A percentile compares a stretch with the other conserved stretches of the same genome.
Evolutionary conservation across 2,329 filamentous ascomycete genomes (phyloP).

Genomic region (Balansia obtecta): DNA sequence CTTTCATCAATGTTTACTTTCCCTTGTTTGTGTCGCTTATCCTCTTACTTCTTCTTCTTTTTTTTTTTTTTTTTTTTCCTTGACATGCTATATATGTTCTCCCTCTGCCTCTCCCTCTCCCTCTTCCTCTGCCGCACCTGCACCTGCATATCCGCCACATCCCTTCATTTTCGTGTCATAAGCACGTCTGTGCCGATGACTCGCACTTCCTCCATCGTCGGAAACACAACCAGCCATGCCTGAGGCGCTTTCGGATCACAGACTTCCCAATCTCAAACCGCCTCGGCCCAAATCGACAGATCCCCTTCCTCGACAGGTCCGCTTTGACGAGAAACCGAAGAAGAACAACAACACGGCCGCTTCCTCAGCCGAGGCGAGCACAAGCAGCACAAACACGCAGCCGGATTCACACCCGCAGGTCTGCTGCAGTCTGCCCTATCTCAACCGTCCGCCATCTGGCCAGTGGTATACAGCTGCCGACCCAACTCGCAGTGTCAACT

Average conservation of each 20-base stretch:
- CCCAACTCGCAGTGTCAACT: constrained; percentile 18
- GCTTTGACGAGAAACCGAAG: constrained; percentile 12
- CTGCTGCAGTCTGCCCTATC: constrained; percentile 10
- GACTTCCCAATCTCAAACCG: constrained; percentile 17
- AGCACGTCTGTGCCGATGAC: not conserved
- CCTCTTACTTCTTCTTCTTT: not conserved
- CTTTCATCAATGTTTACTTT: no score
- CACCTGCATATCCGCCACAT: not conserved
- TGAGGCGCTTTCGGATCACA: constrained; percentile 14
- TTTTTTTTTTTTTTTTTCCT: no score
- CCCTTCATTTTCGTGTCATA: not conserved
- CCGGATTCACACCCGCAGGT: constrained; percentile 9
- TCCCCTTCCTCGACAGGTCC: constrained; percentile 20
- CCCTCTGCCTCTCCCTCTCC: not conserved
- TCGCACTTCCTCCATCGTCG: not conserved
- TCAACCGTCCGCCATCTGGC: constrained; percentile 8
- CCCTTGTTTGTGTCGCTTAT: not conserved
- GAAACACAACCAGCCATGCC: constrained; percentile 13
- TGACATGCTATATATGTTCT: constrained; percentile 1
- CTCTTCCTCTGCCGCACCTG: not conserved
- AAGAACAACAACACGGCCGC: not conserved
- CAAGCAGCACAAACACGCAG: constrained; percentile 5
- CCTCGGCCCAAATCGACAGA: constrained; percentile 15
- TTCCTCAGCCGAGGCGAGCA: constrained; percentile 1
- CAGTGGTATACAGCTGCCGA: constrained; percentile 24